Evolutionary conservation across 495 filamentous ascomycete species (phyloP).

Genomic region (Astrothelium macrocarpum): DNA sequence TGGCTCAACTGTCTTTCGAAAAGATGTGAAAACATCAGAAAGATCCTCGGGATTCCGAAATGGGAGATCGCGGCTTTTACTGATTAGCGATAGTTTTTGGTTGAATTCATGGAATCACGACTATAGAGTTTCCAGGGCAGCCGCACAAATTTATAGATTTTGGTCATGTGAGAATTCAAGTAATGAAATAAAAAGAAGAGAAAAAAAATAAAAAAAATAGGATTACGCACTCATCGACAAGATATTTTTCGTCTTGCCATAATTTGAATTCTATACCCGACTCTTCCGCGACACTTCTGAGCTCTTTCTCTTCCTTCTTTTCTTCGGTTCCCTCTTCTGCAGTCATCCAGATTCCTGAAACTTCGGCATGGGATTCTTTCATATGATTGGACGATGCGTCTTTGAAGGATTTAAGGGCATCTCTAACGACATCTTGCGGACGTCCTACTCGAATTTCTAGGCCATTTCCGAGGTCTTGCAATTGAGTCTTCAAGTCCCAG

Average conservation of each 20-base stretch:
- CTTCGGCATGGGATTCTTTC: slow-evolving; percentile 28
- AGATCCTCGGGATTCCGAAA: slow-evolving; percentile 41
- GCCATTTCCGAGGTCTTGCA: slow-evolving; percentile 47
- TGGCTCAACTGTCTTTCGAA: slow-evolving; percentile 56
- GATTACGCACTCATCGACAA: slow-evolving; percentile 56
- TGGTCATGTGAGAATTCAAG: neutral
- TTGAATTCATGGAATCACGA: neutral
- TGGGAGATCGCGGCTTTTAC: slow-evolving; percentile 46
- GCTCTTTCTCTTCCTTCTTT: slow-evolving; percentile 46
- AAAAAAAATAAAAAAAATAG: neutral
- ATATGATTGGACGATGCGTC: neutral
- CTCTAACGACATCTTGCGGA: slow-evolving; percentile 42
- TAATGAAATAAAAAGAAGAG: too few species aligned
- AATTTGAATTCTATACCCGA: slow-evolving; percentile 46
- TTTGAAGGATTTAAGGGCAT: slow-evolving; percentile 41
- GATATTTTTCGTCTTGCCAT: slow-evolving; percentile 64
- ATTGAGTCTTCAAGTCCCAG: slow-evolving; percentile 52
- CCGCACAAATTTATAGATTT: neutral
- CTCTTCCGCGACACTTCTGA: slow-evolving; percentile 39
- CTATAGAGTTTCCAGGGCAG: neutral
- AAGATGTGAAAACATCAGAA: slow-evolving; percentile 59
- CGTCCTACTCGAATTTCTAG: slow-evolving; percentile 55
- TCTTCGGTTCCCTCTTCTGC: slow-evolving; percentile 56
- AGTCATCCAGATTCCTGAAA: slow-evolving; percentile 60
- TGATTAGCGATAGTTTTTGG: neutral